Base-by-base conservation (phyloP, 2,329 filamentous ascomycete genomes). In the Daldinia sp. region DNA sequence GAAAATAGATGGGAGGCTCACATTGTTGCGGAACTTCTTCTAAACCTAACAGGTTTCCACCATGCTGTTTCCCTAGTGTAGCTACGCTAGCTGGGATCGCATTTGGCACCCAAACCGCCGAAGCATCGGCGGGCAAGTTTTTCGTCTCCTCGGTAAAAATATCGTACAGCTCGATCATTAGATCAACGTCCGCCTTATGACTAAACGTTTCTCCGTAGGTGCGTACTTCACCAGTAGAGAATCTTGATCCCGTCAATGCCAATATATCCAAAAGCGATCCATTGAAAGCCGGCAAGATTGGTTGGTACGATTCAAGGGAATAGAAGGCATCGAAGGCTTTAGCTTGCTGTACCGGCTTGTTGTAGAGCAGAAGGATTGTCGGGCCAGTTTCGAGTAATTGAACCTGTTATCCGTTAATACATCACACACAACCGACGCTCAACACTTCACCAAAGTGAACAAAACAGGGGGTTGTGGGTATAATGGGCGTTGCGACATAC, bases 161-260 rank as follows among this genome's bases (percentile, higher is more conserved):
- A 15, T 65, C 41, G 41, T 73, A 69, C 3, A 72, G 35, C 7
- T 72, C 71, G 15, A 70, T 63, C 53, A 72, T 68, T 2, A 74
- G 39, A 41, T 70, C 63, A 4, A 44, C 67, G 51, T 72, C 65
- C 23, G 66, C 56, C 50, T 63, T 50, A 26, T 70, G 68, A 9
- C 55, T 73, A 37, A 71, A 73, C 2, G 72, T 74, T 37, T 74
- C 72, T 35, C 69, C 71, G 54, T 72, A 70, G 2, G 68, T 69
- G 33, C 71, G 65, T 12, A 70, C 23, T 12, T 69, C 48, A 26
- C 62, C 67, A 5, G 60, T 61, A 13, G 61, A 57, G 20, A 74
- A 73, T 20, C 67, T 69, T 0, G 71, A 66, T 18, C 61, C 70
- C 9, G 65, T 67, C 3, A 74, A 28, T 5, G 65, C 30, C 6